These are phyloP conservation scores for Aureococcus anophagefferens DNA, from an alignment of 108 stramenopile species.

Conservation along the genomic window DNA sequence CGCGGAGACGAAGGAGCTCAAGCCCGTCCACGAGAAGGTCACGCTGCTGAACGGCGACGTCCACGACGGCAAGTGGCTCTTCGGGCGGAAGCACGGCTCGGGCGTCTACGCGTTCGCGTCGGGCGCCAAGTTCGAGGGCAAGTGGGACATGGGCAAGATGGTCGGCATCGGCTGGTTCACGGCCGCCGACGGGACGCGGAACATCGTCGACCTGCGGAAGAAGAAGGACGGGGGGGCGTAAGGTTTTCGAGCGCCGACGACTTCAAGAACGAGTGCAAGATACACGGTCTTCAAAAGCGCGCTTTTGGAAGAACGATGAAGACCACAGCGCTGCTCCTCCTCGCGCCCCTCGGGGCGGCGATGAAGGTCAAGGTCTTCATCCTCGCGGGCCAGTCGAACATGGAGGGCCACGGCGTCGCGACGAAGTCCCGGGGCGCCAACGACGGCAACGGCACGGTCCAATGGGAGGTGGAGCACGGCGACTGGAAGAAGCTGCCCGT, in stretches of 20 bases:
- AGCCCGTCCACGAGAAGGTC: not conserved
- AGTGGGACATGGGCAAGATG: not conserved
- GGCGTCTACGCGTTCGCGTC: not conserved
- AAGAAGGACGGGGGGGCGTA: too few species aligned
- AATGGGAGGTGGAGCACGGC: not conserved
- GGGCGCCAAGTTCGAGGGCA: not conserved
- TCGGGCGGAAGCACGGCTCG: not conserved
- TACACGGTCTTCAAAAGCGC: too few species aligned
- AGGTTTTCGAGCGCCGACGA: too few species aligned
- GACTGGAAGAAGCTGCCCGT: not conserved
- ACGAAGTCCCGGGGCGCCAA: not conserved
- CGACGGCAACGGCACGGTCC: not conserved
- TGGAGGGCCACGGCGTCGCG: conserved; percentile 30
- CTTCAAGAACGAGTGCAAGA: too few species aligned
- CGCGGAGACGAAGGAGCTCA: not conserved
- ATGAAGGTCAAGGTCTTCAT: conserved; percentile 37
- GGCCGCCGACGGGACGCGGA: not conserved
- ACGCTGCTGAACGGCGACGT: not conserved
- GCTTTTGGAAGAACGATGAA: too few species aligned
- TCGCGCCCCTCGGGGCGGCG: too few species aligned
- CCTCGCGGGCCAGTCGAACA: conserved; percentile 44
- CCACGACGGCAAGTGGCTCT: not conserved
- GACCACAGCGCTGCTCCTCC: too few species aligned
- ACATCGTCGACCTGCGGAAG: not conserved
- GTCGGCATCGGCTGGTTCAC: conserved; percentile 1